These are phyloP conservation scores for Dioscorea zingiberensis DNA, from an alignment of 106 monocot species.

Conservation along the genomic window DNA sequence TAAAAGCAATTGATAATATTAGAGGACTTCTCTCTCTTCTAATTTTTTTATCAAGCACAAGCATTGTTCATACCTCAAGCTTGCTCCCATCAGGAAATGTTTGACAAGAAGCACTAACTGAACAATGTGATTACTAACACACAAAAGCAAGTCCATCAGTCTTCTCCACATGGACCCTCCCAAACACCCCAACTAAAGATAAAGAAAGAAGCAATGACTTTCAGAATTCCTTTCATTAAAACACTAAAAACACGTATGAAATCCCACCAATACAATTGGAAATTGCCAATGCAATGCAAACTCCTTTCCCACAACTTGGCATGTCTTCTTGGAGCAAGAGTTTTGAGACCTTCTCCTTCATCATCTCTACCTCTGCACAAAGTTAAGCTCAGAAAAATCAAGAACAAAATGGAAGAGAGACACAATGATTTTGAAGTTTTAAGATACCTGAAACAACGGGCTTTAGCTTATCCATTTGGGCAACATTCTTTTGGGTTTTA, in stretches of 20 bases:
- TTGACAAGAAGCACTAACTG: too few relatives aligned
- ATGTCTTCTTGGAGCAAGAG: conserved; percentile 93
- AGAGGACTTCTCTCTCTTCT: too few relatives aligned
- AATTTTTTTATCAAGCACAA: too few relatives aligned
- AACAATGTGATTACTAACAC: too few relatives aligned
- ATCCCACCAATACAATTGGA: conserved; percentile 80
- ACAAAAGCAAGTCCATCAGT: conserved; percentile 78
- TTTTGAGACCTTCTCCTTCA: conserved; percentile 94
- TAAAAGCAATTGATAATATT: too few relatives aligned
- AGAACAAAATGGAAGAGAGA: too few relatives aligned
- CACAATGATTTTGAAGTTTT: too few relatives aligned
- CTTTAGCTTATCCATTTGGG: conserved; percentile 8
- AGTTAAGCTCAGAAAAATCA: too few relatives aligned
- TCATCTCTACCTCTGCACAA: too few relatives aligned
- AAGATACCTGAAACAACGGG: conserved; percentile 20
- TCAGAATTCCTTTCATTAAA: neutral
- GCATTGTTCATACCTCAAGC: too few relatives aligned
- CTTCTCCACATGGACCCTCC: conserved; percentile 84
- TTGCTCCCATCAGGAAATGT: too few relatives aligned
- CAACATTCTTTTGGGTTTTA: conserved; percentile 9
- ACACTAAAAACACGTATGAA: neutral
- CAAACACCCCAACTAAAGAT: conserved; percentile 63
- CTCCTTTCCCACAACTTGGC: conserved; percentile 91
- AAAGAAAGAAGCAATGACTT: neutral
- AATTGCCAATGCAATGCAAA: conserved; percentile 76